phyloP scores from a whole-genome alignment of 2,329 filamentous ascomycete species.

The Knufia petricola region DNA sequence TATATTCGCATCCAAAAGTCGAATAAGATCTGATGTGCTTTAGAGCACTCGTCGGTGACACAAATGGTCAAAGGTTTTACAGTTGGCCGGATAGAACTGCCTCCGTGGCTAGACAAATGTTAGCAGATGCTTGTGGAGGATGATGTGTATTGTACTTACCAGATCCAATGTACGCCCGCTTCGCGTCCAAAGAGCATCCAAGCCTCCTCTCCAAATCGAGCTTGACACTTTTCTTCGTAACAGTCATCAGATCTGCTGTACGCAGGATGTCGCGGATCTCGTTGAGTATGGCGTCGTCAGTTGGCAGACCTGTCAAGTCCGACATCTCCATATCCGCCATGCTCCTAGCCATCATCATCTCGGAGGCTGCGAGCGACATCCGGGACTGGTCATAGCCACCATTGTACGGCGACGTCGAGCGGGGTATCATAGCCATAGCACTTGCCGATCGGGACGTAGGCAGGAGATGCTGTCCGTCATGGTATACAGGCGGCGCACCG shows the following conservation, averaged over 20 bases:
- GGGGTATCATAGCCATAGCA: slow-evolving; percentile 45
- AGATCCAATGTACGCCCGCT: slow-evolving; percentile 87
- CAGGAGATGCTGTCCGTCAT: slow-evolving; percentile 27
- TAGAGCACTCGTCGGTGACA: too few relatives aligned
- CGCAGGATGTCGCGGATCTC: slow-evolving; percentile 91
- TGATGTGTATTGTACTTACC: slow-evolving; percentile 48
- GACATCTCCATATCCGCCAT: slow-evolving; percentile 65
- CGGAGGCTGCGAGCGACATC: slow-evolving; percentile 70
- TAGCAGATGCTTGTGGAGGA: slow-evolving; percentile 23
- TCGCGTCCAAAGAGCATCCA: slow-evolving; percentile 72
- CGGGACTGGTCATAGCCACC: slow-evolving; percentile 48
- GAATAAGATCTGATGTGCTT: too few relatives aligned
- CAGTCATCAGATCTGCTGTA: slow-evolving; percentile 89
- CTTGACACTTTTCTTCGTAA: slow-evolving; percentile 98
- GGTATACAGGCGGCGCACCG: slow-evolving; percentile 9
- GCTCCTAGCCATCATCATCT: slow-evolving; percentile 52
- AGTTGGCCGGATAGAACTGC: slow-evolving; percentile 68
- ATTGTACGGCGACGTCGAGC: slow-evolving; percentile 1
- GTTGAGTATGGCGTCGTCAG: slow-evolving; percentile 77
- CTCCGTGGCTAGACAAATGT: slow-evolving; percentile 55
- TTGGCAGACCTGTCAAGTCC: slow-evolving; percentile 66
- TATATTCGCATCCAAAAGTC: too few relatives aligned
- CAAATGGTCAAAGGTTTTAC: too few relatives aligned
- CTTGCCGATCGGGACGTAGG: slow-evolving; percentile 52
- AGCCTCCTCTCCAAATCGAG: slow-evolving; percentile 84